Evolutionary conservation across 257 asterid species (phyloP), one percentile per base, ranked within the genome.

Genomic region (Przewalskia tangutica): DNA sequence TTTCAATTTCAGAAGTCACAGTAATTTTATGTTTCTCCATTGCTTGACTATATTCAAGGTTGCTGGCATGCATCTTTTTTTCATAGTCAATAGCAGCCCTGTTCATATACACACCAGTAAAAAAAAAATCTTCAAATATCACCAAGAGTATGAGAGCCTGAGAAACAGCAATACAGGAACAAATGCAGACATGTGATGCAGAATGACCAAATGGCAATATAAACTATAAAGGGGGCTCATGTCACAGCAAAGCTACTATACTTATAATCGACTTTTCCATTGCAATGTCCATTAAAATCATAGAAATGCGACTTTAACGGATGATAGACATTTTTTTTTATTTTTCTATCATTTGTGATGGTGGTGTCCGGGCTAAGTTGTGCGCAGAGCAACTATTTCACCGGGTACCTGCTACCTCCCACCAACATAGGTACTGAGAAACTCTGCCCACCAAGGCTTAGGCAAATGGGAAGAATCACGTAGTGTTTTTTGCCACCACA

Each of bases 31-130:
- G 91, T 82, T 92, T 89, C 90, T 92, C 97, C 97, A 95, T 90
- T 77, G 84, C 88, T 23, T 88, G 96, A 86, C 89, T 85, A 44
- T 87, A 86, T 79, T 86, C 91, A 76, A 77, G 87, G 91, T 92
- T 89, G 46, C 34, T 81, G 44, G 85, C 80, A 3, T 71, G 89
- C 93, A 91, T 88, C 91, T 89, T 89, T 85, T 87, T 91, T 88
- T 95, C 98, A 68, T 89, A 83, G 50, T 95, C 95, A 88, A 93
- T 83, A 7, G 98, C 98, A 84, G 89, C 91, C 88, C 97, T 94
- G 82, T 68, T 83, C 66, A 83, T 46, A 80, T 81, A 50, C 84
- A 83, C 84, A 81, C 77, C 85, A 77, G 77, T n/a, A n/a, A 76
- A 77, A n/a, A 32, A 64, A 59, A 8, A 42, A 44, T 18, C 58